A percentile compares a stretch with the other conserved stretches of the same genome.
phyloP scores from a whole-genome alignment of 768 basidiomycete genomes.

The Boletus coccyginus region DNA sequence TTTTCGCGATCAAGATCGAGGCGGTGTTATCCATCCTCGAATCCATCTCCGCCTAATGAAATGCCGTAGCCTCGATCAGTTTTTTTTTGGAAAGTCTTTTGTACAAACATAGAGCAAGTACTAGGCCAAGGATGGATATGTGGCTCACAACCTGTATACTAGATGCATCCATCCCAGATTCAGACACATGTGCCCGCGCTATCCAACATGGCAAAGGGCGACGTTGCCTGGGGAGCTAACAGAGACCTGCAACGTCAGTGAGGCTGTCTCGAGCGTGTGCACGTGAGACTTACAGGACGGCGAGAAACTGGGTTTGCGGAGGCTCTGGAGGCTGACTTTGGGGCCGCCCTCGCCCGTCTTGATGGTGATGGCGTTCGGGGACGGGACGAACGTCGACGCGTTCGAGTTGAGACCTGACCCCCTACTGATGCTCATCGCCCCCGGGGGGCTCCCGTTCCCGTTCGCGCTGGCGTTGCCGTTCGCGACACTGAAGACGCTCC shows the following conservation, averaged over 20 bases:
- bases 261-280: neutral
- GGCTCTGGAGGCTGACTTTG: conserved; percentile 10
- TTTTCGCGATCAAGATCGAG: conserved; percentile 25
- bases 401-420: conserved; percentile 19
- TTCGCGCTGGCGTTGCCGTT: too few relatives aligned
- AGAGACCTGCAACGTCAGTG: neutral
- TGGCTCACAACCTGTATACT: neutral
- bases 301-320: conserved; percentile 21
- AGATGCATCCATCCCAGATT: neutral
- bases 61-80: neutral
- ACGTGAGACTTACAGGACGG: conserved; percentile 19
- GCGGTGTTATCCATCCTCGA: conserved; percentile 23
- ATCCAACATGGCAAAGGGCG: conserved; percentile 26
- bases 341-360: conserved; percentile 21
- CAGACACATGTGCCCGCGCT: conserved; percentile 17
- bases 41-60: conserved; percentile 11
- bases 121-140: neutral
- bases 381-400: conserved; percentile 26
- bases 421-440: neutral
- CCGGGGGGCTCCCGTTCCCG: too few relatives aligned
- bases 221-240: conserved; percentile 24
- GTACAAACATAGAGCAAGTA: neutral
- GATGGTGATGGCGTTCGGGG: conserved; percentile 14
- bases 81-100: neutral
- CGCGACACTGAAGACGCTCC: neutral